These are phyloP conservation scores for Chytridiales sp. DNA, from an alignment of 371 early-diverging fungal genomes.

Conservation along the genomic window DNA sequence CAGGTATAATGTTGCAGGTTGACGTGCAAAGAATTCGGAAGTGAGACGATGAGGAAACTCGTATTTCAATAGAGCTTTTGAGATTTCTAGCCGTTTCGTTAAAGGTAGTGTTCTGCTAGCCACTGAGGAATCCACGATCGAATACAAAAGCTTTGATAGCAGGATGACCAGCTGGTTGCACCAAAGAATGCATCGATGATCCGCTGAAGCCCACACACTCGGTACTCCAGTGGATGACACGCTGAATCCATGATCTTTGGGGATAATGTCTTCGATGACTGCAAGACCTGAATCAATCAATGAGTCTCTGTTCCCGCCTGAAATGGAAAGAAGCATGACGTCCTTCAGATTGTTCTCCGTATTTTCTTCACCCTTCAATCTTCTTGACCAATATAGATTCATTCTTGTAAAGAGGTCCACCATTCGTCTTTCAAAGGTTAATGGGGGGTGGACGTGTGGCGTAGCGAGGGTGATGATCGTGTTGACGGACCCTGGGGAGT, in stretches of 20 bases:
- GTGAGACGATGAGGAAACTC: slow-evolving; percentile 1
- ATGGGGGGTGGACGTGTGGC: slow-evolving; percentile 86
- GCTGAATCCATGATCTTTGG: slow-evolving; percentile 59
- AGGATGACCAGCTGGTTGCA: slow-evolving; percentile 75
- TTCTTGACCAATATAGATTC: slow-evolving; percentile 67
- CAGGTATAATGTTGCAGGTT: not conserved
- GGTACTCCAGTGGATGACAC: slow-evolving; percentile 73
- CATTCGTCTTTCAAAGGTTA: slow-evolving; percentile 75
- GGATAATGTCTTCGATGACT: slow-evolving; percentile 70
- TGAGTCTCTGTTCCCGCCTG: slow-evolving; percentile 87
- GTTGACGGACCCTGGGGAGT: slow-evolving; percentile 71
- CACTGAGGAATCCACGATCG: not conserved
- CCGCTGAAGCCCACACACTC: slow-evolving; percentile 84
- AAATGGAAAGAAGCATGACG: slow-evolving; percentile 83
- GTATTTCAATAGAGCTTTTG: not conserved
- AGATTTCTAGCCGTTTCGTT: not conserved
- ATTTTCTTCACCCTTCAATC: not conserved
- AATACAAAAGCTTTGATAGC: slow-evolving; percentile 18
- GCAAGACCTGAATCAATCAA: slow-evolving; percentile 76
- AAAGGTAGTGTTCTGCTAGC: not conserved
- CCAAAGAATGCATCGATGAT: slow-evolving; percentile 89
- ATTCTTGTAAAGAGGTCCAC: slow-evolving; percentile 72
- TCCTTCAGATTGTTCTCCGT: slow-evolving; percentile 34
- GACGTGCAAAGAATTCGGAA: not conserved
- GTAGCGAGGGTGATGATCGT: slow-evolving; percentile 88